Base-by-base conservation (phyloP, 176 grass and related monocot species). In the Cenchrus purpureus region DNA sequence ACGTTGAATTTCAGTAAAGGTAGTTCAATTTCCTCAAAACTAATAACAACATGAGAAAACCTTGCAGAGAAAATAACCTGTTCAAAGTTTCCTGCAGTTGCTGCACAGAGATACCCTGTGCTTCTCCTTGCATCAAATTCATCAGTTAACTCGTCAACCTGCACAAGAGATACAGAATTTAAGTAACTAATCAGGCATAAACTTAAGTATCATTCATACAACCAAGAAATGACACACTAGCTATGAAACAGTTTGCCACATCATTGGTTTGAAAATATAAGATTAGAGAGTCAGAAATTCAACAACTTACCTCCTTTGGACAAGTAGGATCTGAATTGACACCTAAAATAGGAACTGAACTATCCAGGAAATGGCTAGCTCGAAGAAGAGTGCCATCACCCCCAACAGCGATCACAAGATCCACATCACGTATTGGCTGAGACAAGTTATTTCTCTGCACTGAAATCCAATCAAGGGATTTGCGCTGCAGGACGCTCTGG, bases 91-190 rank as follows among this genome's bases (percentile, higher is more conserved):
- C 73, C 59, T 65, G 65, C 86, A 22, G 93, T 94, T 65, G 93
- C 91, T 85, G 93, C 93, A 87, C 96, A 98, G 43, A 98, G 93
- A 87, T 94, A 95, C 22, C 96, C 96, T 32, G 93, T 98, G 81
- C 96, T 98, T 85, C 93, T 93, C 76, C 85, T 90, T 29, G 96
- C 96, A 92, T 98, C 96, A 81, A 98, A 98, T 77, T 93, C 80
- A 48, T 98, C 82, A 61, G 74, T 89, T 74, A 95, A 79, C 85
- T 98, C 85, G 22, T 98, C 91, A 65, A 98, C 95, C 95, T 97
- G 76, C 74, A 71, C 69, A 63, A 46, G 52, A 49, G 50, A 25
- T 71, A 87, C 13, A 48, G 61, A 88, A 78, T n/a, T 59, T 77
- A 71, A 54, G 12, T 15, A 78, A 2, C 14, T 62, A 52, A 70